phyloP scores from a whole-genome alignment of 2,329 filamentous ascomycete species.

The Diplodia seriata region DNA sequence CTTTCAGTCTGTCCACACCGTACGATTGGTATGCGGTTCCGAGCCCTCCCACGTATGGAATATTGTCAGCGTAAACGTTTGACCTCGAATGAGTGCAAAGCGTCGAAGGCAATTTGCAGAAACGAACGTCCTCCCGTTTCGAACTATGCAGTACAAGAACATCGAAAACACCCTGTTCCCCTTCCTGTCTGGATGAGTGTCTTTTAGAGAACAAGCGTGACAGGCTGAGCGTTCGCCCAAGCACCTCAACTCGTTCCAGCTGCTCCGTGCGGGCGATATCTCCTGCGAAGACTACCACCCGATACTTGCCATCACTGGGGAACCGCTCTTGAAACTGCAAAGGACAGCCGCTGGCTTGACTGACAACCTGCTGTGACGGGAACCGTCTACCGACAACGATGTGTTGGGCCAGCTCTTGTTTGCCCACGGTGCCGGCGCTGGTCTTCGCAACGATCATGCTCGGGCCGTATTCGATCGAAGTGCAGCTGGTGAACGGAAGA shows the following conservation, averaged over 20 bases:
- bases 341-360: not conserved
- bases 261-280: constrained; percentile 57
- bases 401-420: not conserved
- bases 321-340: constrained; percentile 60
- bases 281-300: constrained; percentile 68
- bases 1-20: constrained; percentile 62
- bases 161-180: constrained; percentile 53
- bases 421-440: constrained; percentile 40
- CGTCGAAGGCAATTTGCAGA: constrained; percentile 41
- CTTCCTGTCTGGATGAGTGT: constrained; percentile 47
- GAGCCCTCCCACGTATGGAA: constrained; percentile 51
- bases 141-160: constrained; percentile 66
- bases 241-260: constrained; percentile 52
- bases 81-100: constrained; percentile 49
- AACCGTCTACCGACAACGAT: not conserved
- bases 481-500: constrained; percentile 65
- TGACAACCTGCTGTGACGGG: not conserved
- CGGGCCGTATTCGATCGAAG: constrained; percentile 64
- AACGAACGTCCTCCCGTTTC: constrained; percentile 53
- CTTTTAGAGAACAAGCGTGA: constrained; percentile 49
- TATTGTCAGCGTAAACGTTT: constrained; percentile 55
- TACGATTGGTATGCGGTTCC: constrained; percentile 62
- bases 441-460: constrained; percentile 58
- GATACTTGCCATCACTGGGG: constrained; percentile 63
- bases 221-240: constrained; percentile 55